Evolutionary conservation across 2,329 filamentous ascomycete genomes (phyloP), one percentile per base, ranked within the genome.

Genomic region (Colletotrichum graminicola): DNA sequence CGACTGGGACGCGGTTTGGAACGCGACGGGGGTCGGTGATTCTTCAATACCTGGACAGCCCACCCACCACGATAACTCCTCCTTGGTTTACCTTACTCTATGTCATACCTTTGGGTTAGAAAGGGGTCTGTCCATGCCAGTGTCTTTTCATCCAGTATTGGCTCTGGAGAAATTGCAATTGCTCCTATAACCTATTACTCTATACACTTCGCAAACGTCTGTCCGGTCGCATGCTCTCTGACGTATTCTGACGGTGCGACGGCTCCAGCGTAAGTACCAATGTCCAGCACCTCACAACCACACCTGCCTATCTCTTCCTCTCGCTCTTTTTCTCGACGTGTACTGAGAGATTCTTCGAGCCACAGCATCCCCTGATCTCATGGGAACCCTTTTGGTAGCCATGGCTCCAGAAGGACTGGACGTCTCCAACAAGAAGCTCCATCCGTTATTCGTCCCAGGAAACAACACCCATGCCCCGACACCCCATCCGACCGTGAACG

Each of bases 391-490:
- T 54, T 75, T 82, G 68, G 77, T 84, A 66, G 79, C 80, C 75
- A 89, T 88, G 87, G 79, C 80, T 73, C 81, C 81, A 66, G 79
- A 81, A 76, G 80, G 77, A 67, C 73, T 79, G 63, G 77, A 76
- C 71, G 81, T 81, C 66, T 76, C 78, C 49, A 75, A 77, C 32
- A 85, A 83, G 75, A 88, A 86, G 74, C 76, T 89, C 47, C 88
- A 90, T 74, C 88, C 88, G 23, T 89, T 90, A 79, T 89, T 90
- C 76, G 76, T 80, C 1, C 78, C 79, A 39, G 67, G 67, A 34
- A 68, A 62, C 29, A 62, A 16, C n/a, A 43, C 39, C 61, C 52
- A 68, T 5, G 34, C 56, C 8, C 43, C 43, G 49, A 52, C 39
- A 21, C 14, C 49, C 47, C 57, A 63, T 11, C 36, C 61, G 26